Conservation (phyloP, 176 grass and related monocot genomes). For the Triticum dicoccoides region DNA sequence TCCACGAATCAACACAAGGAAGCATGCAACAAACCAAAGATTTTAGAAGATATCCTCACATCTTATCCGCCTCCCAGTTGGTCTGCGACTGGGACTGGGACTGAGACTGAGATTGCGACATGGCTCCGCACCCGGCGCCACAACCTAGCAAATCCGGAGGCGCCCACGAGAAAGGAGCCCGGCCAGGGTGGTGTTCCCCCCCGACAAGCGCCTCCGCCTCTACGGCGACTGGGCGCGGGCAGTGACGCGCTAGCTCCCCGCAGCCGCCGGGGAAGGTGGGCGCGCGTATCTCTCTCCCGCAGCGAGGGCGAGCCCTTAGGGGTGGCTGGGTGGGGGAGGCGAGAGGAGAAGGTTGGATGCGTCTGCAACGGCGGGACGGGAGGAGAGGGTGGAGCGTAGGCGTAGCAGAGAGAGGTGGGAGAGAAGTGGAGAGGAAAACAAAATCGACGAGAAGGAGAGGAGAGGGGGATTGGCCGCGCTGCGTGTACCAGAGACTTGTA, state of each 20-base stretch:
- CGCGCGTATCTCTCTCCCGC: background rate
- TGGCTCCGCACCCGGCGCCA: background rate
- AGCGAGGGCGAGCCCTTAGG: background rate
- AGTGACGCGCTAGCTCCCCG: background rate
- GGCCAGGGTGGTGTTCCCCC: background rate
- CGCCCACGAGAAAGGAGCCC: background rate
- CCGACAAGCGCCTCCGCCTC: conserved; percentile 1
- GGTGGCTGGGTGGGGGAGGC: background rate
- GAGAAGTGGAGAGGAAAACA: too few relatives aligned
- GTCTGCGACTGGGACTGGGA: conserved; percentile 29
- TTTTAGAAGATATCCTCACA: conserved; percentile 26
- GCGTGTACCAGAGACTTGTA: too few relatives aligned
- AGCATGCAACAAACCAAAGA: background rate
- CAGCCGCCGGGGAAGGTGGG: background rate
- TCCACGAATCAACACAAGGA: background rate
- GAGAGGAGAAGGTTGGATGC: too few relatives aligned
- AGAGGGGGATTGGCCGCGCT: too few relatives aligned
- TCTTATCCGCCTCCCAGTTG: conserved; percentile 50
- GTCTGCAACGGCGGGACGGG: too few relatives aligned
- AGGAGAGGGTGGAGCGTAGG: too few relatives aligned
- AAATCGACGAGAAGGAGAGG: too few relatives aligned
- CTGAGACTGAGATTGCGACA: conserved; percentile 30
- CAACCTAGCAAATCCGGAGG: background rate
- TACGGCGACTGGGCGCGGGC: background rate
- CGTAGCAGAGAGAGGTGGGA: too few relatives aligned